These are phyloP conservation scores for Neotropicomus parvogracilis DNA, from an alignment of 1,284 basidiomycete genomes.

Conservation along the genomic window DNA sequence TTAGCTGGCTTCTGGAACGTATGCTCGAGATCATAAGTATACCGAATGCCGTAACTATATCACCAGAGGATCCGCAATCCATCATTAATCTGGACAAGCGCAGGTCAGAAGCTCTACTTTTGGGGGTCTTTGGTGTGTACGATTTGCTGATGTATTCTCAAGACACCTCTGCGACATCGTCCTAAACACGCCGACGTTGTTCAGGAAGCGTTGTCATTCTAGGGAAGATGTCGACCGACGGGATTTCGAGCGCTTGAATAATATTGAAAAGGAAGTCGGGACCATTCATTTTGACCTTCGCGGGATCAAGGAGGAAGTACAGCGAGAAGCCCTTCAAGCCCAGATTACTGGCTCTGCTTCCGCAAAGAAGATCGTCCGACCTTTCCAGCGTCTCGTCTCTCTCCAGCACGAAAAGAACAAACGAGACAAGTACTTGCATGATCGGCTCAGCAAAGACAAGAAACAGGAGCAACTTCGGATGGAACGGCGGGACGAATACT, in stretches of 20 bases:
- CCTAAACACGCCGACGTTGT: constrained; percentile 44
- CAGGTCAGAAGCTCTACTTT: constrained; percentile 48
- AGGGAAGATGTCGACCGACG: constrained; percentile 56
- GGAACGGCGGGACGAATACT: constrained; percentile 68
- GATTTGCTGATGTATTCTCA: constrained; percentile 9
- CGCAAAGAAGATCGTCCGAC: constrained; percentile 52
- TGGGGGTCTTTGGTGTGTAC: neutral
- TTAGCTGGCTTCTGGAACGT: constrained; percentile 78
- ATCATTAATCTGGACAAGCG: constrained; percentile 80
- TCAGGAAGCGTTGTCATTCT: constrained; percentile 41
- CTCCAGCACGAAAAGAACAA: constrained; percentile 75
- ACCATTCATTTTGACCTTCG: constrained; percentile 62
- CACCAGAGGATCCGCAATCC: constrained; percentile 46
- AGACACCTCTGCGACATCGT: constrained; percentile 68
- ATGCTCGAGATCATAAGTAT: constrained; percentile 72
- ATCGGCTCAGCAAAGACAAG: constrained; percentile 69
- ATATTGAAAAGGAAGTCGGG: constrained; percentile 64
- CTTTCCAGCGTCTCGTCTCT: constrained; percentile 61
- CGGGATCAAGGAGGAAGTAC: constrained; percentile 67
- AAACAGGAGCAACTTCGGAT: constrained; percentile 63
- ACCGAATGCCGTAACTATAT: constrained; percentile 64
- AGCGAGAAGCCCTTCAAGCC: constrained; percentile 53
- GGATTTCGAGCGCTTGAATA: constrained; percentile 70
- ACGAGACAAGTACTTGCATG: constrained; percentile 64
- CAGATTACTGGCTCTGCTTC: constrained; percentile 40